Conservation (phyloP, 169 alveolate genomes). For the Blepharisma undulans region DNA sequence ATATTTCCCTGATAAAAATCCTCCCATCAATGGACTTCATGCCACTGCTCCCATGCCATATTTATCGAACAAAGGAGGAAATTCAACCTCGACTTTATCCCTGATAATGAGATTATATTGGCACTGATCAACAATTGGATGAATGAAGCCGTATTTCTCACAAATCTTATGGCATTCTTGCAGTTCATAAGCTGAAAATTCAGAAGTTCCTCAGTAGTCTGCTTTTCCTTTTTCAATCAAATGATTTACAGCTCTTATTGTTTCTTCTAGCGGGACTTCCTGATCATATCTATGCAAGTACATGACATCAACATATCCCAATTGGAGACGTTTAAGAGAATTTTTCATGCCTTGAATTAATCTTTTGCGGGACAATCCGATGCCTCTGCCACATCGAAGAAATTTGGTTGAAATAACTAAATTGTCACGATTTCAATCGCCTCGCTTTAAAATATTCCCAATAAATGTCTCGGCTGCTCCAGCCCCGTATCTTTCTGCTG, state of each 20-base stretch:
- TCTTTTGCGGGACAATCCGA: constrained; percentile 71
- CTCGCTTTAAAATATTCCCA: constrained; percentile 51
- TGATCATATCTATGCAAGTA: constrained; percentile 77
- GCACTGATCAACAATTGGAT: constrained; percentile 79
- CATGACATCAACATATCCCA: constrained; percentile 74
- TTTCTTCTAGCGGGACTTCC: constrained; percentile 75
- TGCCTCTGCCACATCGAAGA: constrained; percentile 36
- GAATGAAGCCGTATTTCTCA: constrained; percentile 49
- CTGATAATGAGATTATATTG: constrained; percentile 68
- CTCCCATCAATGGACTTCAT: constrained; percentile 78
- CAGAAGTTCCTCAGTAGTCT: constrained; percentile 79
- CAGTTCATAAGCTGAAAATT: constrained; percentile 16
- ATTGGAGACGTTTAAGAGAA: constrained; percentile 65
- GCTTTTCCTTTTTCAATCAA: constrained; percentile 71
- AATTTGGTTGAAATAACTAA: constrained; percentile 51
- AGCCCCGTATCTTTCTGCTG: constrained; percentile 72
- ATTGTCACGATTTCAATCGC: constrained; percentile 46
- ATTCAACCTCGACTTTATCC: constrained; percentile 70
- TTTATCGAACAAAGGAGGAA: constrained; percentile 49
- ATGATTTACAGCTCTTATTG: constrained; percentile 71
- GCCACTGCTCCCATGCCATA: constrained; percentile 71
- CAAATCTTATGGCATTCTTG: constrained; percentile 63
- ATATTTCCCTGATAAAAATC: constrained; percentile 81
- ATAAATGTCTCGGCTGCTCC: constrained; percentile 57
- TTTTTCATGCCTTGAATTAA: constrained; percentile 71